phyloP scores from a whole-genome alignment of 2,329 filamentous ascomycete species.

The Sporothrix protearum region DNA sequence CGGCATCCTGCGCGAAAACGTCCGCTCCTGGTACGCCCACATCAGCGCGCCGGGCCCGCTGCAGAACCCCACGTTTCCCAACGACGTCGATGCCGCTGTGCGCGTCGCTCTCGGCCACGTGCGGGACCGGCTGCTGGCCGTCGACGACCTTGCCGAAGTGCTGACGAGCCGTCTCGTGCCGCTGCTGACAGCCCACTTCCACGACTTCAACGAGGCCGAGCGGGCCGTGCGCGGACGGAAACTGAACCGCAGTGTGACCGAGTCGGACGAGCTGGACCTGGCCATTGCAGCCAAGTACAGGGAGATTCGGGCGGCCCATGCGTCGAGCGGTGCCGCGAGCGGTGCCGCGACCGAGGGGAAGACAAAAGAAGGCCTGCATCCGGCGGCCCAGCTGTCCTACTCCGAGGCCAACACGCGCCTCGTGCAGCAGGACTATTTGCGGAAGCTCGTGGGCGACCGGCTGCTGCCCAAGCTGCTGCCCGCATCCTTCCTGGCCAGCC shows the following conservation, averaged over 20 bases:
- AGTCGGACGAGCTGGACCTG: slow-evolving; percentile 91
- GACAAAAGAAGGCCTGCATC: slow-evolving; percentile 62
- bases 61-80: slow-evolving; percentile 54
- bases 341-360: neutral
- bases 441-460: slow-evolving; percentile 62
- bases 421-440: slow-evolving; percentile 83
- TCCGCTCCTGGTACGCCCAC: slow-evolving; percentile 80
- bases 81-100: slow-evolving; percentile 80
- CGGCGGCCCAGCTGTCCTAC: slow-evolving; percentile 76
- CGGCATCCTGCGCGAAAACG: slow-evolving; percentile 75
- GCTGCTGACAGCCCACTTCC: slow-evolving; percentile 81
- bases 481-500: slow-evolving; percentile 68
- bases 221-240: slow-evolving; percentile 80
- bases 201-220: slow-evolving; percentile 88
- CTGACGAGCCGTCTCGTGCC: slow-evolving; percentile 80
- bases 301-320: slow-evolving; percentile 46
- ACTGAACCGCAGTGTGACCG: slow-evolving; percentile 83
- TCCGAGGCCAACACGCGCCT: slow-evolving; percentile 68
- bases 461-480: slow-evolving; percentile 75
- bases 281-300: slow-evolving; percentile 94
- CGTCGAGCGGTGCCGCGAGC: too few species aligned
- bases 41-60: slow-evolving; percentile 63
- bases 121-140: slow-evolving; percentile 65
- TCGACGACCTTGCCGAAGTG: slow-evolving; percentile 86
- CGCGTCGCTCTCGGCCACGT: slow-evolving; percentile 68